These are phyloP conservation scores for Massariosphaeria phaeospora DNA, from an alignment of 495 filamentous ascomycete species.

Conservation along the genomic window DNA sequence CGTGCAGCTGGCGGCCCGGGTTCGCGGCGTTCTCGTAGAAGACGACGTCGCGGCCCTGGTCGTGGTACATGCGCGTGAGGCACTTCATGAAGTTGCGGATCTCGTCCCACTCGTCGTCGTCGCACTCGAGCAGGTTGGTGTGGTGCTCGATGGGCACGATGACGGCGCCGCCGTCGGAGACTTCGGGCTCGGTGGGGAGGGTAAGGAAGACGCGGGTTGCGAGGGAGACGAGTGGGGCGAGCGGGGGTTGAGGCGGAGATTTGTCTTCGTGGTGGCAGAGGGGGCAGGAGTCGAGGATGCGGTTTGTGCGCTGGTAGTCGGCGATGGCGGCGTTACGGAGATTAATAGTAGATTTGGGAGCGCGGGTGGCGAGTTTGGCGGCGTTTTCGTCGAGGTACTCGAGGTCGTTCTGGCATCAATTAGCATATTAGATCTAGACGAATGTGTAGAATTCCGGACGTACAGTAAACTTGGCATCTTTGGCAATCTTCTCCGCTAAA, in stretches of 20 bases:
- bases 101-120: slow-evolving; percentile 99
- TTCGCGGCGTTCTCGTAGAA: slow-evolving; percentile 97
- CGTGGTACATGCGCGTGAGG: slow-evolving; percentile 86
- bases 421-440: slow-evolving; percentile 28
- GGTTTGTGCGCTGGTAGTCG: slow-evolving; percentile 87
- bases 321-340: slow-evolving; percentile 82
- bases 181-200: slow-evolving; percentile 82
- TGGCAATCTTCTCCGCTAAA: slow-evolving; percentile 85
- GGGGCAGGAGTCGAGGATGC: slow-evolving; percentile 80
- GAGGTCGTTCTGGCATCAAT: slow-evolving; percentile 62
- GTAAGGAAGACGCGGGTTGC: slow-evolving; percentile 85
- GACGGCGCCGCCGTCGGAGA: slow-evolving; percentile 74
- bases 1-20: slow-evolving; percentile 73
- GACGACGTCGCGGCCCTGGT: slow-evolving; percentile 81
- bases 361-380: slow-evolving; percentile 78
- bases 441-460: slow-evolving; percentile 24
- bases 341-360: slow-evolving; percentile 81
- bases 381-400: slow-evolving; percentile 99
- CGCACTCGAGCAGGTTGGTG: slow-evolving; percentile 88
- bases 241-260: slow-evolving; percentile 59
- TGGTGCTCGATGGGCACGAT: slow-evolving; percentile 89
- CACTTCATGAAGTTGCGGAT: slow-evolving; percentile 98
- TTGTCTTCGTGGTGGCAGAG: slow-evolving; percentile 92
- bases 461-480: slow-evolving; percentile 82
- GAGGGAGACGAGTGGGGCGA: slow-evolving; percentile 84